A percentile compares a stretch with the other conserved stretches of the same genome.
Conservation (phyloP, 2,329 filamentous ascomycete genomes). For the Penicillium italicum region DNA sequence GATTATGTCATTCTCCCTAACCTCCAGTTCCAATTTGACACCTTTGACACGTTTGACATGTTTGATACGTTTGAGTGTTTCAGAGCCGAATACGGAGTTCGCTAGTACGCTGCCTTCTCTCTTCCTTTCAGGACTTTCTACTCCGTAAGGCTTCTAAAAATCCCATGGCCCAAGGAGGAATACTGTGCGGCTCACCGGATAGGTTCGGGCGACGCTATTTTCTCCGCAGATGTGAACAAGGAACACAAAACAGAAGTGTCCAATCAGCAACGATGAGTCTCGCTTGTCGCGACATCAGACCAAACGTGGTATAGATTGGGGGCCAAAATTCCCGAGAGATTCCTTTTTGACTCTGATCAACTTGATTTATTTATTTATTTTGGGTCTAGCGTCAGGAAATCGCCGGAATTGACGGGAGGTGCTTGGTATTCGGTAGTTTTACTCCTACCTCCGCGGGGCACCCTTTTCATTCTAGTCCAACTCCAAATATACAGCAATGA, state of each 20-base stretch:
- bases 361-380: not conserved
- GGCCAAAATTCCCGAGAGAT: slow-evolving; percentile 6
- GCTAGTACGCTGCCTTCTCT: too few relatives aligned
- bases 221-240: slow-evolving; percentile 2
- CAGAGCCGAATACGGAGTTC: slow-evolving; percentile 3
- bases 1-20: not conserved
- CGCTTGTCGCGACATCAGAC: slow-evolving; percentile 28
- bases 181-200: slow-evolving; percentile 5
- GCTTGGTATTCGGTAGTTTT: not conserved
- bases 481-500: not conserved
- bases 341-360: not conserved
- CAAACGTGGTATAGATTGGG: slow-evolving; percentile 18
- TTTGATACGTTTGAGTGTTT: not conserved
- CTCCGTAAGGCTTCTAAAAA: not conserved
- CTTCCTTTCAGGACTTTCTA: too few relatives aligned
- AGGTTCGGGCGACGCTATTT: slow-evolving; percentile 9
- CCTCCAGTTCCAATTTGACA: too few relatives aligned
- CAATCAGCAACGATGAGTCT: slow-evolving; percentile 3
- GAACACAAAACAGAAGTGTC: not conserved
- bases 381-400: not conserved
- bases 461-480: not conserved
- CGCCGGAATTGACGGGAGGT: not conserved
- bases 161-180: not conserved
- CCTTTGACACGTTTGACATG: not conserved
- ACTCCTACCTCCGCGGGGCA: not conserved